Evolutionary conservation across 495 filamentous ascomycete species (phyloP), one percentile per base, ranked within the genome.

Genomic region (Baudoinia panamericana): DNA sequence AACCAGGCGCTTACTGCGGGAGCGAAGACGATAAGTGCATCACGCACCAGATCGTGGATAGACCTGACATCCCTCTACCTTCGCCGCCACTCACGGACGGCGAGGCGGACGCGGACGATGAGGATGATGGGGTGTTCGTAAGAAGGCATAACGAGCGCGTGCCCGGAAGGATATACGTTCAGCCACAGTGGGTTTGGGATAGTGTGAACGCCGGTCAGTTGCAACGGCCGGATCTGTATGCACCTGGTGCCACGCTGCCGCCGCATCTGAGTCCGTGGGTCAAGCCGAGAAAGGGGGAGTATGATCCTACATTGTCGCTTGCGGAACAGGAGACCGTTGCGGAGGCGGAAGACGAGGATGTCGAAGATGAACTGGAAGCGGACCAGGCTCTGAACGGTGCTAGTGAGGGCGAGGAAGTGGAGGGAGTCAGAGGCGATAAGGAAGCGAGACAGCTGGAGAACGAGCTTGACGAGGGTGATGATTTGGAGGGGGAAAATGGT

Each of bases 111-210:
- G 37, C 44, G 19, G 56, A 45, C 5, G 43, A 38, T 23, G 48
- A 30, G 16, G 18, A 25, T 6, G 40, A 33, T 2, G 48, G 56
- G 55, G 31, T 66, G 64, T 54, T 66, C 60, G 51, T 44, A 17
- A 63, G 59, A 24, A 56, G 34, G 24, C 24, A 5, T 10, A 41
- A 51, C 24, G 71, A 73, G 42, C 72, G 87, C 24, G 76, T 95
- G 44, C 86, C 87, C 6, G 87, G 86, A 18, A 68, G 90, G 33
- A 86, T 78, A 31, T 96, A 96, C 50, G 60, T 97, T 34, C 90
- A 97, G 63, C 90, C 90, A 16, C 90, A 97, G 56, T 97, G 93
- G 85, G 73, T 97, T 11, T 97, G 90, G 90, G 90, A 97, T 48
- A 84, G 81, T 55, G 63, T 95, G 50, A 97, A 97, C 60, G 76